Evolutionary conservation across 352 stramenopile species (phyloP), one percentile per base, ranked within the genome.

Genomic region (Globisporangium paddicum): DNA sequence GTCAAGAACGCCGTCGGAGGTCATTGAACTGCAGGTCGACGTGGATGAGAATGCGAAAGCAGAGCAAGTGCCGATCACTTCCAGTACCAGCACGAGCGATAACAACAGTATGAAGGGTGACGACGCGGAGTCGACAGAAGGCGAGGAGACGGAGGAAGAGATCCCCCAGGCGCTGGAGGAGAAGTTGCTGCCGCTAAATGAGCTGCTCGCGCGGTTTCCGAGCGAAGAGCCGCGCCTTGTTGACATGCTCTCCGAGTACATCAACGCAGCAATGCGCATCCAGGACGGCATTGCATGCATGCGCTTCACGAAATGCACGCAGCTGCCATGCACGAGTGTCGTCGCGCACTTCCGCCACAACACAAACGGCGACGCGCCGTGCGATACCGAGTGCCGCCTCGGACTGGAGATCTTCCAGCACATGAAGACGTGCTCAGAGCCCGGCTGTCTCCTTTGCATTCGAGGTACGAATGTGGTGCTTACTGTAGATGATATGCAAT

Each of bases 231-330:
- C 47, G 5, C 52, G 23, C 7, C 51, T 76, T 41, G 19, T 72
- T 23, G 71, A 79, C 34, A 54, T 62, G 19, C 71, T 79, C 7
- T 65, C 71, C 2, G 71, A 75, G 46, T 63, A 74, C 26, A 76
- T 69, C 38, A 51, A 73, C 53, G 64, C 58, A 0, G 70, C 70
- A 10, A 64, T 73, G 8, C 47, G 54, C 6, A 21, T 76, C 9
- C 62, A 76, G 57, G 71, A 79, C 26, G 71, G 58, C 2, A 54
- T 69, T 16, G 26, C 71, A 16, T 79, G 71, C 41, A 42, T 56
- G 9, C 46, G 48, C 7, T 71, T 66, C 23, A 45, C 21, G 44
- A 71, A 74, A 35, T 79, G 71, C 42, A 38, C 64, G 37, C 64
- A 70, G 3, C 14, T 49, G 0, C 40, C 53, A 19, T 79, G 71